phyloP scores from a whole-genome alignment of 352 stramenopile species.

The Pelagophyceae sp. region DNA sequence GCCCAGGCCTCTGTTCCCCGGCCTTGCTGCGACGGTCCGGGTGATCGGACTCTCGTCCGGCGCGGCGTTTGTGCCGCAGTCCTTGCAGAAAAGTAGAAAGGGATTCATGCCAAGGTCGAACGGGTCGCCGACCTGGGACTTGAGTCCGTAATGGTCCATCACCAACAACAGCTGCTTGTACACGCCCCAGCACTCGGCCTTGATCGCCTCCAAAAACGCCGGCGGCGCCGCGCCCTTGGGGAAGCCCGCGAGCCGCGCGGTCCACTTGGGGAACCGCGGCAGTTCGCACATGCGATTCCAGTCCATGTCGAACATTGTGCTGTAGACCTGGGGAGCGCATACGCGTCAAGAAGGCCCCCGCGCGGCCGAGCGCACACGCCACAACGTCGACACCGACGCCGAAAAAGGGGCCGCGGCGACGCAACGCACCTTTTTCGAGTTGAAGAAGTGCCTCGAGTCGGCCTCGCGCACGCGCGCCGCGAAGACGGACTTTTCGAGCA shows the following conservation, averaged over 20 bases:
- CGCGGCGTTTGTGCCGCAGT: not conserved
- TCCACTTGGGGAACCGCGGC: not conserved
- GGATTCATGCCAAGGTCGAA: not conserved
- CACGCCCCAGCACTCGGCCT: not conserved
- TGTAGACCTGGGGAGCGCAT: not conserved
- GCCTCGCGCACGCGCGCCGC: not conserved
- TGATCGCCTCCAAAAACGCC: not conserved
- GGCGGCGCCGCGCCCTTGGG: not conserved
- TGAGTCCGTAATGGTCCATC: not conserved
- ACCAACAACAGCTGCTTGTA: not conserved
- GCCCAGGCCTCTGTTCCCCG: no score
- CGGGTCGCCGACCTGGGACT: not conserved
- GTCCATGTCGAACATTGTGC: not conserved
- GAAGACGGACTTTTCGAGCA: constrained; percentile 4
- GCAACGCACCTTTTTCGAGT: constrained; percentile 5
- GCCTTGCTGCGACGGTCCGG: not conserved
- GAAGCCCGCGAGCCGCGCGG: not conserved
- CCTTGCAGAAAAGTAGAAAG: not conserved
- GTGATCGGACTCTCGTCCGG: not conserved
- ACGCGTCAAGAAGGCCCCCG: no score
- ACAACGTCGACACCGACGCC: no score
- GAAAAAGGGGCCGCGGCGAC: no score
- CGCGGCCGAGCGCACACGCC: no score
- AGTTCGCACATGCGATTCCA: not conserved
- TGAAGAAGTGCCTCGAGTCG: not conserved